A percentile compares a stretch with the other conserved stretches of the same genome.
These are phyloP conservation scores for Friedmanniomyces endolithicus DNA, from an alignment of 495 filamentous ascomycete species.

Conservation along the genomic window DNA sequence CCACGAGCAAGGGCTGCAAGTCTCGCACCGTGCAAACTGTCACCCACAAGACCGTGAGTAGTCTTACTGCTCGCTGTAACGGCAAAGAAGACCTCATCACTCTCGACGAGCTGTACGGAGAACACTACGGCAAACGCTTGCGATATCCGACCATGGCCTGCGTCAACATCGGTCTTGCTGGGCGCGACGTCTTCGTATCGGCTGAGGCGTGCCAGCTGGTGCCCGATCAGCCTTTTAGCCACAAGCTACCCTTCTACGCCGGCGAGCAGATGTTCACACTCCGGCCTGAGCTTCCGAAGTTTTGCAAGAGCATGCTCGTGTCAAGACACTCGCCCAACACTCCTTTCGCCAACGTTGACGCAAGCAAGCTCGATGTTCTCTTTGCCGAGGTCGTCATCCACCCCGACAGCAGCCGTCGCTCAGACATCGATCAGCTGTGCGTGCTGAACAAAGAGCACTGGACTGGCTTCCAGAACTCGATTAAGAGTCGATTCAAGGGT, in stretches of 20 bases:
- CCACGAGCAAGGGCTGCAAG: not conserved
- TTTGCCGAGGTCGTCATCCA: not conserved
- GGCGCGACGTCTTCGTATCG: not conserved
- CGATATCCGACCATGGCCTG: not conserved
- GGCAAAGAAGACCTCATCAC: not conserved
- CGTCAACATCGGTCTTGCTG: not conserved
- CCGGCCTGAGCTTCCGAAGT: not conserved
- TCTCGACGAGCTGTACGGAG: not conserved
- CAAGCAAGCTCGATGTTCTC: not conserved
- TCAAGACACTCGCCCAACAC: not conserved
- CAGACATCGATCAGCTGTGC: not conserved
- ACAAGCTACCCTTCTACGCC: not conserved
- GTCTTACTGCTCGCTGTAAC: not conserved
- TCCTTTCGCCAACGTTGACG: not conserved
- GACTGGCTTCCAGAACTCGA: not conserved
- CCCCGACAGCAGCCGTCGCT: not conserved
- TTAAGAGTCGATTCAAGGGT: not conserved
- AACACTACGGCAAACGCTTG: not conserved
- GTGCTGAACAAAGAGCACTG: not conserved
- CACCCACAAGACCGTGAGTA: not conserved
- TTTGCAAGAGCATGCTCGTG: not conserved
- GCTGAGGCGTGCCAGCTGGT: conserved; percentile 1
- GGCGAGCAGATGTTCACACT: not conserved
- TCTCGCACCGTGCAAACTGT: not conserved
- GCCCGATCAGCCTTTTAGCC: not conserved